A percentile compares a stretch with the other conserved stretches of the same genome.
Conservation (phyloP, 345 rosid genomes). For the Bruguiera sexangula region DNA sequence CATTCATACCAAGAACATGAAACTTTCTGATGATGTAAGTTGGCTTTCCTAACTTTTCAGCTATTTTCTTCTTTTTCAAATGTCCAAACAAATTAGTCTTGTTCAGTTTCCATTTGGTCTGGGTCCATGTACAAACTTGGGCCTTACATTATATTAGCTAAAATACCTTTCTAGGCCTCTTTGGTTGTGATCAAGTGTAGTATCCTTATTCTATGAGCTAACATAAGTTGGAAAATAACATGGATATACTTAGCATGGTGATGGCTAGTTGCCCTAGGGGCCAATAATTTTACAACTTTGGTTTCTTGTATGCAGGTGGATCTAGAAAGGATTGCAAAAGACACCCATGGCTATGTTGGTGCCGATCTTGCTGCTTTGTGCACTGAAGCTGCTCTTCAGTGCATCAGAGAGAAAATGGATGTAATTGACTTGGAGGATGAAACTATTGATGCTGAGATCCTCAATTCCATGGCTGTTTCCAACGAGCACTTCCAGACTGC, state of each 20-base stretch:
- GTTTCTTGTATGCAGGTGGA: conserved; percentile 36
- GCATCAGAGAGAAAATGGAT: conserved; percentile 76
- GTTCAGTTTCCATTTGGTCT: too few relatives aligned
- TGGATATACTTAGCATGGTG: too few relatives aligned
- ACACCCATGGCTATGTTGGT: conserved; percentile 65
- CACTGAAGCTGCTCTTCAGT: conserved; percentile 71
- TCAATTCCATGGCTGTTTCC: conserved; percentile 65
- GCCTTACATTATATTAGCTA: too few relatives aligned
- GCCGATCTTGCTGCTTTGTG: conserved; percentile 71
- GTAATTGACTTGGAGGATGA: conserved; percentile 69
- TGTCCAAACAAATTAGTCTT: too few relatives aligned
- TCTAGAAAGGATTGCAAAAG: conserved; percentile 56
- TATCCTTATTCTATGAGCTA: too few relatives aligned
- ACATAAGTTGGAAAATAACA: too few relatives aligned
- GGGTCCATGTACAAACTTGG: too few relatives aligned
- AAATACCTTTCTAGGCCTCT: too few relatives aligned
- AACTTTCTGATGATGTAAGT: conserved; percentile 49
- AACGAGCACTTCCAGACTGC: conserved; percentile 69
- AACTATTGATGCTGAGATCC: conserved; percentile 61
- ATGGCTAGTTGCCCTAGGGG: too few relatives aligned
- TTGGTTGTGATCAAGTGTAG: too few relatives aligned
- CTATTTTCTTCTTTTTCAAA: too few relatives aligned
- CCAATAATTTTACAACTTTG: neutral
- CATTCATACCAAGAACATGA: conserved; percentile 52
- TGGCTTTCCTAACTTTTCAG: conserved; percentile 2